Base-by-base conservation (phyloP, 2,329 filamentous ascomycete genomes). In the Chalaropsis thielavioides region DNA sequence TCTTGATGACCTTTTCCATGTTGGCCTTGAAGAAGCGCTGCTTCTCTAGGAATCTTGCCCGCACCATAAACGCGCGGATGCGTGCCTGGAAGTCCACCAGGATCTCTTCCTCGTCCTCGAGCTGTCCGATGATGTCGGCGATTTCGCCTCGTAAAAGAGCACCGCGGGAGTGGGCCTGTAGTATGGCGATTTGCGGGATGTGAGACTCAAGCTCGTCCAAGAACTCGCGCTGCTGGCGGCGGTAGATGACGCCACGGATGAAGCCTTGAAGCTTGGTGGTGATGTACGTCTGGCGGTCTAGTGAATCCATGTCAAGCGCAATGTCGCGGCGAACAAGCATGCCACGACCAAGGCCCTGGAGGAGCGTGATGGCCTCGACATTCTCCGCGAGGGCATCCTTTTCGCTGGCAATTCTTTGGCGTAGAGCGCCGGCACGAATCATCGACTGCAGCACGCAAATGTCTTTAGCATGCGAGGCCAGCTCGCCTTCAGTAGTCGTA, bases 1-100 rank as follows among this genome's bases (percentile, higher is more conserved):
- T 91, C 76, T 99, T 99, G 79, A 99, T 87, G 31, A 99, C 94
- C 75, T 95, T 97, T 71, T 96, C 86, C 94, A 99, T 99, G 72
- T 99, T 99, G 75, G 95, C 87, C 70, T 88, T 87, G 79, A 92
- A 99, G 76, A 88, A 92, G 24, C 85, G 85, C 72, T 88, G 85
- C 80, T 96, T 96, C 74, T 95, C 90, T 63, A 83, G 84, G 70
- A 95, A 97, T 19, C 80, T 81, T 15, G 79, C 80, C 41, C 92
- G 83, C 40, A 97, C 83, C 2, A 95, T 74, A 70, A 84, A 86
- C 2, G 85, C 92, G 70, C 87, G 84, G 7, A 87, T 83, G 5
- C 83, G 80, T 4, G 91, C 81, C 74, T 97, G 92, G 27, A 96
- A 75, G 38, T 86, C 87, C 8, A 84, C 77, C 67, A 96, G 81